These are phyloP conservation scores for Stevia rebaudiana DNA, from an alignment of 140 eudicot genomes.

Conservation along the genomic window DNA sequence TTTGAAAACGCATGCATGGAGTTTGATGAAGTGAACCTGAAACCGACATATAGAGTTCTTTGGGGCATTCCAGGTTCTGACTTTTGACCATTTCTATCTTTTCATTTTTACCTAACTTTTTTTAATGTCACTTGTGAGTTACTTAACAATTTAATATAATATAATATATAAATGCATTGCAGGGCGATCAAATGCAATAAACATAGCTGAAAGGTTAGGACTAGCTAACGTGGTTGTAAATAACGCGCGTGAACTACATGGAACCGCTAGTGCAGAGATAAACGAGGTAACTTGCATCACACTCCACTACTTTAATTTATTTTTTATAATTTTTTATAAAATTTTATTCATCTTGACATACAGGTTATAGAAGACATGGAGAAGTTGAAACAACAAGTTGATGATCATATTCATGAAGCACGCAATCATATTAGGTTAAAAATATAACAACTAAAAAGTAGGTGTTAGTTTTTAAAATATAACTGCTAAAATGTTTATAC, in stretches of 20 bases:
- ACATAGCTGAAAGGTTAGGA: conserved; percentile 84
- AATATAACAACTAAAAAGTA: not conserved
- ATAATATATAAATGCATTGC: conserved; percentile 21
- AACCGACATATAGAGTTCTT: conserved; percentile 90
- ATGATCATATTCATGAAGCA: conserved; percentile 50
- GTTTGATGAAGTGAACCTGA: conserved; percentile 87
- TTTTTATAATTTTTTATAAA: not conserved
- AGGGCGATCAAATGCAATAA: conserved; percentile 97
- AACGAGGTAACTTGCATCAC: conserved; percentile 60
- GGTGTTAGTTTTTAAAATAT: not conserved
- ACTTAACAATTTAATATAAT: too few species aligned
- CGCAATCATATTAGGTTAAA: conserved; percentile 68
- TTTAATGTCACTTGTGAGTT: conserved; percentile 12
- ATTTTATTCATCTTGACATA: conserved; percentile 15
- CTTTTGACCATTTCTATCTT: conserved; percentile 21
- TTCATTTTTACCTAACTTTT: conserved; percentile 1
- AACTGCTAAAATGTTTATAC: not conserved
- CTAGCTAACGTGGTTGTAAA: conserved; percentile 51
- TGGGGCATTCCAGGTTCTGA: conserved; percentile 98
- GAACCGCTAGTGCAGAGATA: conserved; percentile 93
- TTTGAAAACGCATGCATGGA: conserved; percentile 99
- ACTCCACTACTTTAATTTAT: conserved; percentile 7
- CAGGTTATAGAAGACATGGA: conserved; percentile 97
- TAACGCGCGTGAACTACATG: conserved; percentile 82
- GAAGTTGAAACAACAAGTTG: conserved; percentile 70